Evolutionary conservation across 306 rosid species (phyloP), one percentile per base, ranked within the genome.

Genomic region (Dalbergia cultrata): DNA sequence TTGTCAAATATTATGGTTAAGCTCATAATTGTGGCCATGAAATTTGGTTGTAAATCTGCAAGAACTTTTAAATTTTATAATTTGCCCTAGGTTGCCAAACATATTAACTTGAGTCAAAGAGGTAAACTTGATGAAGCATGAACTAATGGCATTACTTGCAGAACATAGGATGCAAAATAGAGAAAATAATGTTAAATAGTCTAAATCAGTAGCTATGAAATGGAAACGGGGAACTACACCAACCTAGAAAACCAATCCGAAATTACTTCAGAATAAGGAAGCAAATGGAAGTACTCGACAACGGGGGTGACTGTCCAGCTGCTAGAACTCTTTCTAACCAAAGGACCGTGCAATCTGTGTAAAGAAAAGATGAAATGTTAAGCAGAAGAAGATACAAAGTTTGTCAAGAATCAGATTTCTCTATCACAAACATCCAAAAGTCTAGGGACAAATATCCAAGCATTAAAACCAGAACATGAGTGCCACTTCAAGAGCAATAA

Each of bases 191-290:
- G 22, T 33, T 7, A 72, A 81, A 39, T 49, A 64, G 71, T 66
- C 49, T 18, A 26, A 75, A 57, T 19, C 56, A 26, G 35, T 53
- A 35, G 13, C 34, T 47, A 22, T 22, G 58, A 50, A 54, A 77
- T 43, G 60, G 59, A 56, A 71, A 78, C 74, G 66, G 43, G 9
- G 56, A 78, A 69, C 34, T 43, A 62, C 3, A 70, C 74, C 76
- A 74, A 94, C 98, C 95, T 88, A 9, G 69, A 83, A 81, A 90
- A 65, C 95, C 94, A 90, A 14, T 72, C 88, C 19, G 82, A 80
- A 81, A 88, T 80, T 80, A 85, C 83, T 85, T 80, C 77, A 77
- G 89, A 87, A 88, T 92, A 90, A 68, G 98, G 97, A 89, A 92
- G 98, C 77, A 94, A 67, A 52, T 89, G 92, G 86, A 88, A 88